Conservation (phyloP, 768 basidiomycete genomes). For the Macrolepiota albuminosa region DNA sequence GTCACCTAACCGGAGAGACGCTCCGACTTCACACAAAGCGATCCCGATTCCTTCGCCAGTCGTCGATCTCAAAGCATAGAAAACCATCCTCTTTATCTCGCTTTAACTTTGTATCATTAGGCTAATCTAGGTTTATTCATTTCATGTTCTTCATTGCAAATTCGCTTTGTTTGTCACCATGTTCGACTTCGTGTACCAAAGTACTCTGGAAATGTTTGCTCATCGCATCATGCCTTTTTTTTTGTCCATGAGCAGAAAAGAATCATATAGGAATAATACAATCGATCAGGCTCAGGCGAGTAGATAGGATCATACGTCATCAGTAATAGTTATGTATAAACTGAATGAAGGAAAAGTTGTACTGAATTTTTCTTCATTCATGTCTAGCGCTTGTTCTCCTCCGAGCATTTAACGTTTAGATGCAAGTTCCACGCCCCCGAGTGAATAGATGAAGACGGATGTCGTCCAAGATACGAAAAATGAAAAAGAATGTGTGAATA, state of each 20-base stretch:
- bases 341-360: not conserved
- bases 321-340: not conserved
- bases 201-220: not conserved
- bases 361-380: not conserved
- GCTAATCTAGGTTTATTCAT: not conserved
- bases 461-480: not conserved
- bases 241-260: not conserved
- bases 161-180: not conserved
- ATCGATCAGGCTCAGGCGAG: no score
- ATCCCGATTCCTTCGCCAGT: conserved; percentile 18
- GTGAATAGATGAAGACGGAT: not conserved
- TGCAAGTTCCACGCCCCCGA: not conserved
- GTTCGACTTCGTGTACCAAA: not conserved
- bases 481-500: not conserved
- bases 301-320: not conserved
- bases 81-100: not conserved
- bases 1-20: conserved; percentile 17
- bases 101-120: conserved; percentile 13
- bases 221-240: not conserved
- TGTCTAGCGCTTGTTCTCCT: not conserved
- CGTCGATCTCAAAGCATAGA: conserved; percentile 25
- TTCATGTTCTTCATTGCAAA: not conserved
- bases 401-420: not conserved
- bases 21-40: conserved; percentile 18
- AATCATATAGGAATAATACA: not conserved